These are phyloP conservation scores for Oxyria digyna DNA, from an alignment of 148 eudicot genomes.

Conservation along the genomic window DNA sequence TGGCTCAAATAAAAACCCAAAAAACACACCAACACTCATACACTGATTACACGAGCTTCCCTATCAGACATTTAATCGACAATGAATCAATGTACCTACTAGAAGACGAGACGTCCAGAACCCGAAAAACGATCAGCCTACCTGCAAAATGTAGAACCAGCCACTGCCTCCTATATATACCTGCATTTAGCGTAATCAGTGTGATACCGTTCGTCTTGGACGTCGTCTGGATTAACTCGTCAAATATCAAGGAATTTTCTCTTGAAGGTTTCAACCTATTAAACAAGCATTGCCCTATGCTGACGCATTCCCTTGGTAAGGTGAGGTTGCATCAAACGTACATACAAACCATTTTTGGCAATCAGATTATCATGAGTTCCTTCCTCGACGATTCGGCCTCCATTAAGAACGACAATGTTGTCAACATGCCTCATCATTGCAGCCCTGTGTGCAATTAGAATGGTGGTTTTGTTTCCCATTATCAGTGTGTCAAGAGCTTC, in stretches of 20 bases:
- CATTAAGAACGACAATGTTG: slow-evolving; percentile 87
- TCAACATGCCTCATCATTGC: slow-evolving; percentile 99
- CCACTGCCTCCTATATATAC: background rate
- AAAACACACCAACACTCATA: background rate
- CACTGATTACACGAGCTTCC: slow-evolving; percentile 21
- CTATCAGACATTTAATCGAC: slow-evolving; percentile 12
- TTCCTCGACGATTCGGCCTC: slow-evolving; percentile 90
- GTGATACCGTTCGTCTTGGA: background rate
- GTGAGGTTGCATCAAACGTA: slow-evolving; percentile 95
- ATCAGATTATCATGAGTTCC: slow-evolving; percentile 70
- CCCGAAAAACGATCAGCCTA: background rate
- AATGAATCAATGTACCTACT: slow-evolving; percentile 21
- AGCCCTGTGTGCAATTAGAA: slow-evolving; percentile 84
- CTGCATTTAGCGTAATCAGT: background rate
- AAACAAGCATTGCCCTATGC: slow-evolving; percentile 29
- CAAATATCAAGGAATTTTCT: background rate
- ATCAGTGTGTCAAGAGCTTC: slow-evolving; percentile 92
- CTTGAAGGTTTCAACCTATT: background rate
- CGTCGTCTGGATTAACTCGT: background rate
- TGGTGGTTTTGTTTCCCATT: slow-evolving; percentile 93
- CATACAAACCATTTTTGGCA: slow-evolving; percentile 77
- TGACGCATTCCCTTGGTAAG: slow-evolving; percentile 80
- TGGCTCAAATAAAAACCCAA: background rate
- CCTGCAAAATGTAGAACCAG: slow-evolving; percentile 2
- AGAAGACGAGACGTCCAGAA: slow-evolving; percentile 11